Evolutionary conservation across 2,329 filamentous ascomycete species (phyloP), one percentile per base, ranked within the genome.

Genomic region (Polychaeton citri): DNA sequence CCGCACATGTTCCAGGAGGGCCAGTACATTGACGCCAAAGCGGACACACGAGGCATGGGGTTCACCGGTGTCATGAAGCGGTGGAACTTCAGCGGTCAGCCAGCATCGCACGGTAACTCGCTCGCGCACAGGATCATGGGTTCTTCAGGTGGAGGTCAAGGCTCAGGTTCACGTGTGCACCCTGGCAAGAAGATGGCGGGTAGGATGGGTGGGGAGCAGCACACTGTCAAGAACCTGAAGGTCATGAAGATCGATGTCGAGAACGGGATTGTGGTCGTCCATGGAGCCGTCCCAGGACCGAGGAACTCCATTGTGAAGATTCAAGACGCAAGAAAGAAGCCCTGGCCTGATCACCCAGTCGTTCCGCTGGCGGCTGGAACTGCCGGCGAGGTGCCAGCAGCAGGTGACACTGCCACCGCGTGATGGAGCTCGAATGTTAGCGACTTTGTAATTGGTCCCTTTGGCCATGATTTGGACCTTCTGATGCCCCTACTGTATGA

Each of bases 171-270:
- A 43, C 76, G 90, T 62, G 88, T 98, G 17, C 67, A 86, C 55
- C 90, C 90, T 0, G 90, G 90, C 41, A 98, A 98, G 75, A 90
- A 86, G 65, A 98, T 98, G 90, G 76, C 90, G 3, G 90, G 90
- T 37, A 76, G 84, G 40, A 96, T 98, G 90, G 90, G 90, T 44
- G 82, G 81, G 46, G 74, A 93, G 60, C 76, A 75, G 47, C 81
- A 86, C 38, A 98, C 90, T 33, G 72, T 90, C 39, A 87, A 95
- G 70, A 95, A 93, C 62, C 65, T 96, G 49, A 82, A 80, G 62
- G 77, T 98, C 36, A 64, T 98, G 57, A 79, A 85, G 67, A 79
- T 94, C 21, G 86, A 96, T 62, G 72, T 78, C 49, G 79, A 82
- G 58, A 79, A 87, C 53, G 90, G 90, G 15, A 75, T 94, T 50